Evolutionary conservation across 2,329 filamentous ascomycete species (phyloP), one percentile per base, ranked within the genome.

Genomic region (Pezicula neosporulosa): DNA sequence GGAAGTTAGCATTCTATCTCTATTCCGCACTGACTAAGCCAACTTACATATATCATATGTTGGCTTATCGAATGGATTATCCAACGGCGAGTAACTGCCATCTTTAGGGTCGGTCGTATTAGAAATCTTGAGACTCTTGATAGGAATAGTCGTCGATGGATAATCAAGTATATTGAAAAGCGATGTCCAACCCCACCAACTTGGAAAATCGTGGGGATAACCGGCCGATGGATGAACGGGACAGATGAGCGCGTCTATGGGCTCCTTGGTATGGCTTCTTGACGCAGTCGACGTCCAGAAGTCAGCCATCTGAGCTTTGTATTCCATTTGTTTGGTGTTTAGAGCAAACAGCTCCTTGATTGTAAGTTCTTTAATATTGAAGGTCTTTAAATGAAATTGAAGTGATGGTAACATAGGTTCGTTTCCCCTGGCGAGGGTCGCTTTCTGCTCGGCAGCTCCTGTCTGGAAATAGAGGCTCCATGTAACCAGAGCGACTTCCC

Each of bases 91-190:
- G 21, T 50, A 54, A 16, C 43, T 28, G 13, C 33, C 16, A 28
- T 48, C 48, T 30, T 44, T 52, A 15, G 55, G 47, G 42, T 62
- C 61, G 33, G 52, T 47, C 12, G 51, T 38, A 13, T 13, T 5
- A 53, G 48, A 56, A n/a, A 53, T 47, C 30, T 38, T 48, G 35
- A 48, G 24, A 13, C 46, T 46, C 36, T 52, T 48, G 9, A 48
- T 30, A 35, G 44, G 44, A 12, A 52, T 33, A 36, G 46, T 44
- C 10, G 35, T 45, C 18, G 39, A 43, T 27, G 49, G 49, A 47
- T 49, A 44, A 44, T 49, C 53, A 8, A 56, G 41, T 15, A 56
- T 35, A 43, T 54, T 56, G 10, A 30, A 50, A 15, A 56, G 35
- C 15, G 44, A 37, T 6, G 51, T 54, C 38, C 52, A 56, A 12